Conservation (phyloP, 768 basidiomycete species). For the Daedalea quercina region DNA sequence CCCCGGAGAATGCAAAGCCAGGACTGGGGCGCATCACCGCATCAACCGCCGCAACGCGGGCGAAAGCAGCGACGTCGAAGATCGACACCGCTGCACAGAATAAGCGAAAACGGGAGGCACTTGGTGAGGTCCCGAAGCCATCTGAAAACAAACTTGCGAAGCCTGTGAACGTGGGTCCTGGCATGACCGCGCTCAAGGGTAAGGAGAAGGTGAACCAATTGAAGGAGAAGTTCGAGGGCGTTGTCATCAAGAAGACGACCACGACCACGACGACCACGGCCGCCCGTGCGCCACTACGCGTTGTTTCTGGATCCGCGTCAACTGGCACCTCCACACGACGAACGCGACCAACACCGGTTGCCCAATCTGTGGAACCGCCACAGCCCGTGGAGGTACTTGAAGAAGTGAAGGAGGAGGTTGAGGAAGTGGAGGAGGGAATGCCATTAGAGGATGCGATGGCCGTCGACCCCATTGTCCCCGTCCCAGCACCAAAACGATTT, state of each 20-base stretch:
- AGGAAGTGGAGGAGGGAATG: conserved; percentile 28
- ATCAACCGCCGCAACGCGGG: conserved; percentile 46
- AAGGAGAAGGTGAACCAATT: conserved; percentile 40
- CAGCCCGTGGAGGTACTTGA: not conserved
- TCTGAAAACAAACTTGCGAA: conserved; percentile 39
- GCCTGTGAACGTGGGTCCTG: conserved; percentile 4
- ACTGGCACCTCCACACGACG: conserved; percentile 17
- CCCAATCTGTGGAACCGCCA: conserved; percentile 21
- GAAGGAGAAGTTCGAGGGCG: conserved; percentile 52
- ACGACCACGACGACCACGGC: conserved; percentile 32
- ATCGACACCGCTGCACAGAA: conserved; percentile 41
- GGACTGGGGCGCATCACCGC: conserved; percentile 32
- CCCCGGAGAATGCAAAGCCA: conserved; percentile 22
- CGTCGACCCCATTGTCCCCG: conserved; percentile 23
- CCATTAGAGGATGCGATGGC: conserved; percentile 46
- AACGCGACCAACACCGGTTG: conserved; percentile 18
- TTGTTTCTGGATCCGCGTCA: conserved; percentile 32
- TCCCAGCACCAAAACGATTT: conserved; percentile 23
- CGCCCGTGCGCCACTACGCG: conserved; percentile 50
- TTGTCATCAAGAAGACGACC: conserved; percentile 50
- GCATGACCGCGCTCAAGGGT: conserved; percentile 35
- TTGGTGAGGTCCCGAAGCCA: conserved; percentile 60
- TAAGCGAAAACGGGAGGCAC: conserved; percentile 71
- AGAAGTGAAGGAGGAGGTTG: conserved; percentile 17
- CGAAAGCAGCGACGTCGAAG: conserved; percentile 41